Percentiles rank a stretch among this genome's conserved stretches.
These are phyloP conservation scores for Fusarium redolens DNA, from an alignment of 2,329 filamentous ascomycete genomes.

Conservation along the genomic window DNA sequence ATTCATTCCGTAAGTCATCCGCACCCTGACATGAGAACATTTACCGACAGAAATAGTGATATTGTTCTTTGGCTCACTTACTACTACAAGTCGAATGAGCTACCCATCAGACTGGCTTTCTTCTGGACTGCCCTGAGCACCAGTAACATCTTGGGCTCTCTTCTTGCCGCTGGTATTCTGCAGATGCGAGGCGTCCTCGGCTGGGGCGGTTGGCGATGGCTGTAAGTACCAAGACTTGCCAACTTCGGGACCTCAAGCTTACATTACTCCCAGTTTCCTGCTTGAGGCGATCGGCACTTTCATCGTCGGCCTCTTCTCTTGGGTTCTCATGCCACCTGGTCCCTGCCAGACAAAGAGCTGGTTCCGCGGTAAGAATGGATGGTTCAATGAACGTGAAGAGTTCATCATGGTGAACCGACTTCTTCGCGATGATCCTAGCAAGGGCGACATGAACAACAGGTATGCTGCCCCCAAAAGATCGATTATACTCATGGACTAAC, in stretches of 20 bases:
- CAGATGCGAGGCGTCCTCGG: slow-evolving; percentile 52
- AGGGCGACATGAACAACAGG: slow-evolving; percentile 71
- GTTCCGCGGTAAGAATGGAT: slow-evolving; percentile 69
- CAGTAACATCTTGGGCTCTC: slow-evolving; percentile 64
- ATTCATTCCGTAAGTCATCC: slow-evolving; percentile 57
- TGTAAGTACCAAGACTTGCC: slow-evolving; percentile 35
- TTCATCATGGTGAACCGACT: slow-evolving; percentile 71
- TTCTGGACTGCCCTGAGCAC: slow-evolving; percentile 77
- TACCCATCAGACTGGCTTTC: slow-evolving; percentile 72
- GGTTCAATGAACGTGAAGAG: slow-evolving; percentile 71
- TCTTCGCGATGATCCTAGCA: slow-evolving; percentile 69
- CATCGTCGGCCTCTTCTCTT: slow-evolving; percentile 57
- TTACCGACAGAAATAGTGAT: slow-evolving; percentile 36
- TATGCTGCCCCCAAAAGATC: neutral
- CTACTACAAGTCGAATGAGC: slow-evolving; percentile 78
- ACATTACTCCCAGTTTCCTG: slow-evolving; percentile 52
- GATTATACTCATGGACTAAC: slow-evolving; percentile 13
- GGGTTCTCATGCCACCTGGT: slow-evolving; percentile 58
- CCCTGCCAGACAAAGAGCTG: slow-evolving; percentile 64
- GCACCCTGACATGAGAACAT: fast-evolving
- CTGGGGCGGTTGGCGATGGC: slow-evolving; percentile 55
- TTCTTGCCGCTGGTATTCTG: slow-evolving; percentile 58
- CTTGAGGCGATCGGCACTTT: slow-evolving; percentile 62
- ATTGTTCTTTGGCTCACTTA: slow-evolving; percentile 77
- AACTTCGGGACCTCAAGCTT: neutral